Conservation (phyloP, 768 basidiomycete genomes). For the Agaricus sinodeliciosus region DNA sequence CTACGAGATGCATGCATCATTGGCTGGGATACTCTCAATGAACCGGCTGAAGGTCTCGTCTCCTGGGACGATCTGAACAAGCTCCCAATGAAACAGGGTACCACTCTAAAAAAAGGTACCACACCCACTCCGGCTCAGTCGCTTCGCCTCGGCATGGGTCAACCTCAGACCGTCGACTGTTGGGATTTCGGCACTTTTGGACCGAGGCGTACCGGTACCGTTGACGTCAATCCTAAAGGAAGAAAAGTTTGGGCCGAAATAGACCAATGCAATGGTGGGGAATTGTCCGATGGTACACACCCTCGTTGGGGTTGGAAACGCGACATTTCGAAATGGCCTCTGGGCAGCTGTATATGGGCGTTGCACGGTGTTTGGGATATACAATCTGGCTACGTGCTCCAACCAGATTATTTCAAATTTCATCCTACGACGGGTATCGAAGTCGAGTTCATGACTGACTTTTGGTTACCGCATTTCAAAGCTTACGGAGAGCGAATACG, state of each 20-base stretch:
- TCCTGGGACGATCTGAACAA: slow-evolving; percentile 59
- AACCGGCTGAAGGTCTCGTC: slow-evolving; percentile 81
- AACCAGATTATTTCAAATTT: slow-evolving; percentile 70
- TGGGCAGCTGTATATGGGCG: slow-evolving; percentile 84
- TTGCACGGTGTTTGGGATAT: slow-evolving; percentile 87
- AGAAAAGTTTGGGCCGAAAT: slow-evolving; percentile 71
- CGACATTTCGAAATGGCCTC: slow-evolving; percentile 51
- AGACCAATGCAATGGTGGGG: slow-evolving; percentile 15
- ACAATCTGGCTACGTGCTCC: slow-evolving; percentile 56
- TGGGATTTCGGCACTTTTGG: slow-evolving; percentile 80
- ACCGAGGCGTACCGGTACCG: slow-evolving; percentile 61
- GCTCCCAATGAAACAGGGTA: slow-evolving; percentile 61
- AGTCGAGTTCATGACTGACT: slow-evolving; percentile 70
- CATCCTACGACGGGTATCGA: slow-evolving; percentile 33
- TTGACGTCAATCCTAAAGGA: slow-evolving; percentile 84
- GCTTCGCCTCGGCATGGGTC: slow-evolving; percentile 84
- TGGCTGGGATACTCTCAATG: slow-evolving; percentile 97
- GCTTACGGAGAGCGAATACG: slow-evolving; percentile 55
- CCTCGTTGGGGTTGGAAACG: slow-evolving; percentile 82
- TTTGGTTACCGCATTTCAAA: slow-evolving; percentile 70
- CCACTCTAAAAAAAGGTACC: slow-evolving; percentile 79
- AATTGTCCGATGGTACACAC: slow-evolving; percentile 42
- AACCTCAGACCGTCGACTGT: slow-evolving; percentile 72
- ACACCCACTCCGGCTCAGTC: slow-evolving; percentile 82
- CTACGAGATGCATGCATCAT: slow-evolving; percentile 84